A percentile compares a stretch with the other conserved stretches of the same genome.
These are phyloP conservation scores for Naumovozyma castellii DNA, from an alignment of 805 yeast genomes.

Conservation along the genomic window DNA sequence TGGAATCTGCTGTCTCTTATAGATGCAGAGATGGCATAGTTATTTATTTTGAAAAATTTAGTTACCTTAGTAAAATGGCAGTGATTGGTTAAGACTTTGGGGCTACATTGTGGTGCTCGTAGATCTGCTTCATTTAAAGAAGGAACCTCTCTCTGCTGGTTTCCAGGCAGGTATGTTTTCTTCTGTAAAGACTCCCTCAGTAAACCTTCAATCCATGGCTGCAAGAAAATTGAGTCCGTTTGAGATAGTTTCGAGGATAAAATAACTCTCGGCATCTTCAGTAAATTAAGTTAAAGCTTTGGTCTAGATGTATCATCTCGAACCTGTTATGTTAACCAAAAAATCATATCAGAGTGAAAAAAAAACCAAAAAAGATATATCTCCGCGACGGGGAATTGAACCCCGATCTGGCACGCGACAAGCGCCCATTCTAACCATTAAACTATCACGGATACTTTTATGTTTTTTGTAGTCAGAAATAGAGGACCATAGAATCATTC, in stretches of 20 bases:
- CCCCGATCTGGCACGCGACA: no score
- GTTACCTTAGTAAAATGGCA: slow-evolving; percentile 19
- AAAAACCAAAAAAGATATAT: no score
- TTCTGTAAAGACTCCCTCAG: slow-evolving; percentile 2
- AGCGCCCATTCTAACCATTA: no score
- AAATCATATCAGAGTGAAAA: no score
- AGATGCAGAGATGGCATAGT: slow-evolving; percentile 19
- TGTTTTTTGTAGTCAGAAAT: no score
- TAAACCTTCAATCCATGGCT: slow-evolving; percentile 16
- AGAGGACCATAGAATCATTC: no score
- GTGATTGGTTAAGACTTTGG: slow-evolving; percentile 6
- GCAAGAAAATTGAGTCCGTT: slow-evolving; percentile 18
- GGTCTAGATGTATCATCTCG: no score
- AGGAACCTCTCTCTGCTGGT: slow-evolving; percentile 8
- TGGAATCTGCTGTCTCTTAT: slow-evolving; percentile 18
- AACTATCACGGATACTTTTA: no score
- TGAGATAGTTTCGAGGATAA: slow-evolving; percentile 7
- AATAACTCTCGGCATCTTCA: slow-evolving; percentile 15
- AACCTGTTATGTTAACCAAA: no score
- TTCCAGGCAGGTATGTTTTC: slow-evolving; percentile 2
- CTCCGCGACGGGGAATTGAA: no score
- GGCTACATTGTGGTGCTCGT: slow-evolving; percentile 6
- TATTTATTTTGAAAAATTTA: slow-evolving; percentile 16
- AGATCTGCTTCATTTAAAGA: slow-evolving; percentile 7
- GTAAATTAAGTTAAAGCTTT: no score